Percentiles rank a stretch among this genome's conserved stretches.
These are phyloP conservation scores for Saccharomycopsis selenospora DNA, from an alignment of 805 yeast species.

Conservation along the genomic window DNA sequence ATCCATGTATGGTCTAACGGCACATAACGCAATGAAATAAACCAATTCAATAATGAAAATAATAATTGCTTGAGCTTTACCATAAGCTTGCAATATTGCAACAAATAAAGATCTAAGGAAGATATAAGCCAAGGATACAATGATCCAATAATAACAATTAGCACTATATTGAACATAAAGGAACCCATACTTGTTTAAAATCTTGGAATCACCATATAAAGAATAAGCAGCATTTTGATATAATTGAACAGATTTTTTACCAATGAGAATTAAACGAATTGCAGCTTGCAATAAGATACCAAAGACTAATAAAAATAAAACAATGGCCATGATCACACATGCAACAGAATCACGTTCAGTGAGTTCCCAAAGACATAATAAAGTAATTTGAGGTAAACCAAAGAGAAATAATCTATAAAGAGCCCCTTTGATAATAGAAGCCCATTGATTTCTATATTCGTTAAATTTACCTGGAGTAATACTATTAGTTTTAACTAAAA, in stretches of 20 bases:
- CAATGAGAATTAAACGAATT: slow-evolving; percentile 62
- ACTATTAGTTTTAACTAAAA: slow-evolving; percentile 47
- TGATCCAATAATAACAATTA: slow-evolving; percentile 75
- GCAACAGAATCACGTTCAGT: slow-evolving; percentile 80
- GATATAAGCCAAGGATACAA: slow-evolving; percentile 55
- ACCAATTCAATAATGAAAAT: slow-evolving; percentile 69
- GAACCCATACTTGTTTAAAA: slow-evolving; percentile 85
- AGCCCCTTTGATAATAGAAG: slow-evolving; percentile 78
- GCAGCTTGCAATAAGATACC: slow-evolving; percentile 68
- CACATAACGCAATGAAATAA: slow-evolving; percentile 58
- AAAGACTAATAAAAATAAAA: slow-evolving; percentile 51
- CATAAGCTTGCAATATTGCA: slow-evolving; percentile 75
- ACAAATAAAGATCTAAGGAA: slow-evolving; percentile 74
- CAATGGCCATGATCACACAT: slow-evolving; percentile 68
- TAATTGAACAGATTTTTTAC: slow-evolving; percentile 59
- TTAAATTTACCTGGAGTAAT: slow-evolving; percentile 56
- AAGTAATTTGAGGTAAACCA: slow-evolving; percentile 80
- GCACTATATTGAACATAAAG: slow-evolving; percentile 88
- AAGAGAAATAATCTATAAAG: slow-evolving; percentile 75
- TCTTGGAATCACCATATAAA: slow-evolving; percentile 73
- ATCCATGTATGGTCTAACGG: slow-evolving; percentile 86
- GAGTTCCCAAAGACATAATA: slow-evolving; percentile 85
- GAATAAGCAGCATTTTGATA: slow-evolving; percentile 90
- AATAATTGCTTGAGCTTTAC: slow-evolving; percentile 74
- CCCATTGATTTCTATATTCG: slow-evolving; percentile 80